Evolutionary conservation across 2,329 filamentous ascomycete species (phyloP).

Genomic region (Chaetomiaceae sp.): DNA sequence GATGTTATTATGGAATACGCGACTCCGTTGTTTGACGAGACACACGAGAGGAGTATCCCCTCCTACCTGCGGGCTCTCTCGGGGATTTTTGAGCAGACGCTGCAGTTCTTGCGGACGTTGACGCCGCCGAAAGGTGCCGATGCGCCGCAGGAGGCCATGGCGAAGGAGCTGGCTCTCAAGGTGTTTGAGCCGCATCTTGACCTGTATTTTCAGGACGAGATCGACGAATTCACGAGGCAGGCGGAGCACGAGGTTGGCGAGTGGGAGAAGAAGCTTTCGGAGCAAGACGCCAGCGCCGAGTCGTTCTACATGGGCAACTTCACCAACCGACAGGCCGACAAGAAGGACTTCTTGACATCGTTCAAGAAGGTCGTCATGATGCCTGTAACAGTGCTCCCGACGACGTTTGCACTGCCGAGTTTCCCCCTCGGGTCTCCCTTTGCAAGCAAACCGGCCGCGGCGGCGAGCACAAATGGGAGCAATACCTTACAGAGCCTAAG

Average conservation of each 20-base stretch:
- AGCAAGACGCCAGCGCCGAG: slow-evolving; percentile 85
- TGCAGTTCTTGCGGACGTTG: slow-evolving; percentile 70
- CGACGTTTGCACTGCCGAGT: slow-evolving; percentile 47
- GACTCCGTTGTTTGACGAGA: slow-evolving; percentile 79
- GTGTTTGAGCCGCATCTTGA: slow-evolving; percentile 94
- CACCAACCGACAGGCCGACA: slow-evolving; percentile 90
- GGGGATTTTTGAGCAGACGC: slow-evolving; percentile 79
- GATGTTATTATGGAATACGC: slow-evolving; percentile 84
- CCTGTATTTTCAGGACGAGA: slow-evolving; percentile 84
- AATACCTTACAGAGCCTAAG: slow-evolving; percentile 29
- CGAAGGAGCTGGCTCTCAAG: slow-evolving; percentile 61
- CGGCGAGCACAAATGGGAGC: slow-evolving; percentile 27
- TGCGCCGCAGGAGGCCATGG: slow-evolving; percentile 53
- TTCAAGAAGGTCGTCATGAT: slow-evolving; percentile 99
- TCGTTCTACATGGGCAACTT: slow-evolving; percentile 95
- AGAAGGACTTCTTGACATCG: slow-evolving; percentile 90
- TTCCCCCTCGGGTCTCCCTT: slow-evolving; percentile 58
- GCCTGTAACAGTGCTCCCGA: slow-evolving; percentile 85
- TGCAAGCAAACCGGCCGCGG: slow-evolving; percentile 36
- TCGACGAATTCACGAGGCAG: slow-evolving; percentile 74
- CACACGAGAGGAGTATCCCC: slow-evolving; percentile 68
- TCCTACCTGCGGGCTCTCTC: slow-evolving; percentile 83
- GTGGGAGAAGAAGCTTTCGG: slow-evolving; percentile 89
- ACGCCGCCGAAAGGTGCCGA: slow-evolving; percentile 58
- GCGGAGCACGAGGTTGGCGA: slow-evolving; percentile 71